Evolutionary conservation across 345 rosid genomes (phyloP).

Genomic region (Sonneratia alba): DNA sequence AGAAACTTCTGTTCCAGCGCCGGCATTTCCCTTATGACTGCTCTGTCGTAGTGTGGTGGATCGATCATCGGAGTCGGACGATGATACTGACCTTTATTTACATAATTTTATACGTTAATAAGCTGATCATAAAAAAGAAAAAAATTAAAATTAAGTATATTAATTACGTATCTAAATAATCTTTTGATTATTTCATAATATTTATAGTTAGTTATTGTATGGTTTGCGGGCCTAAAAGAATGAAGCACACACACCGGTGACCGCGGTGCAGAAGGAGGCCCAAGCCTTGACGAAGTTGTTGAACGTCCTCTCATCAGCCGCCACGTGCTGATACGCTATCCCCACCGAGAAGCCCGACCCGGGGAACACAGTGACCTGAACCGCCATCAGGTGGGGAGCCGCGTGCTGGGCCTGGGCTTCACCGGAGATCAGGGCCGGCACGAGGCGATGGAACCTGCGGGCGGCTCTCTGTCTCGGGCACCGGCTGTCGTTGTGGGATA

Average conservation of each 20-base stretch:
- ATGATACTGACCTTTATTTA: too few species aligned
- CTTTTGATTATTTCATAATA: too few species aligned
- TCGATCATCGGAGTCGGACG: background rate
- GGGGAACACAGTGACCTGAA: conserved; percentile 30
- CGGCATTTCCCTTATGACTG: conserved; percentile 11
- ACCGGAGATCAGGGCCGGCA: conserved; percentile 10
- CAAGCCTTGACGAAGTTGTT: conserved; percentile 32
- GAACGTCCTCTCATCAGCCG: conserved; percentile 34
- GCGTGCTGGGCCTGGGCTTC: background rate
- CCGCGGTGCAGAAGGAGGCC: conserved; percentile 15
- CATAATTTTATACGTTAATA: too few species aligned
- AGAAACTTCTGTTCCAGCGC: conserved; percentile 21
- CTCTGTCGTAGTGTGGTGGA: conserved; percentile 19
- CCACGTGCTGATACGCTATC: conserved; percentile 32
- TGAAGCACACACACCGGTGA: background rate
- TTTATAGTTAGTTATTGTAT: too few species aligned
- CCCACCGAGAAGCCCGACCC: conserved; percentile 31
- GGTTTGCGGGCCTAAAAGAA: too few species aligned
- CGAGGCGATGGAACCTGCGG: conserved; percentile 16
- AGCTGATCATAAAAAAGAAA: too few species aligned
- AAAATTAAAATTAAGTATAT: too few species aligned
- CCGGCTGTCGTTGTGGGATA: conserved; percentile 9
- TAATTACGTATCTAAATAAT: too few species aligned
- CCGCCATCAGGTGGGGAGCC: conserved; percentile 20
- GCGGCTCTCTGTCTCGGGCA: conserved; percentile 8